Evolutionary conservation across 352 stramenopile species (phyloP).

Genomic region (Globisporangium nodosum): DNA sequence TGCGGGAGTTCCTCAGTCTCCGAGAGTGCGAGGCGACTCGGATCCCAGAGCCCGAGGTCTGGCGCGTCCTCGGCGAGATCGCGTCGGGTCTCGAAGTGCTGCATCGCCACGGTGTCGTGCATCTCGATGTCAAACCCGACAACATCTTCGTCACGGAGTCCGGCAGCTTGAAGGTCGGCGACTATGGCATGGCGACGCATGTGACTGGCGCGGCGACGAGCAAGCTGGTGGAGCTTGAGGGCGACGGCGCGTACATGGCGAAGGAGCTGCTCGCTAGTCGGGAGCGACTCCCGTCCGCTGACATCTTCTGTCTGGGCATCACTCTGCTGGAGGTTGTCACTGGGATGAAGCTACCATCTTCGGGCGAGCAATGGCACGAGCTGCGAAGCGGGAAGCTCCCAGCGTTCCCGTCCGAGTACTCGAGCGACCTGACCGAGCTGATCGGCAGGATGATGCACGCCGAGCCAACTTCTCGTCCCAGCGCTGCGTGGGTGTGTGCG

Average conservation of each 20-base stretch:
- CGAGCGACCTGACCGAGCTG: conserved; percentile 25
- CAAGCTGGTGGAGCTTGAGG: conserved; percentile 77
- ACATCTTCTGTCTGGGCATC: conserved; percentile 95
- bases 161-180: conserved; percentile 78
- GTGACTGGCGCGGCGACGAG: conserved; percentile 23
- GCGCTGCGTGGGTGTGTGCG: neutral
- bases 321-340: conserved; percentile 60
- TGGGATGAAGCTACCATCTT: conserved; percentile 30
- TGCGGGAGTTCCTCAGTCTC: conserved; percentile 63
- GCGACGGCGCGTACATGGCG: conserved; percentile 91
- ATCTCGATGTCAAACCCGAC: conserved; percentile 96
- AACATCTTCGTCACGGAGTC: conserved; percentile 90
- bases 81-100: conserved; percentile 82
- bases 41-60: conserved; percentile 57
- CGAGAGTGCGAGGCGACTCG: conserved; percentile 12
- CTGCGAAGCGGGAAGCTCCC: conserved; percentile 49
- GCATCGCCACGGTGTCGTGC: conserved; percentile 87
- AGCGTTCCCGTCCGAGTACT: conserved; percentile 38
- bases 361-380: conserved; percentile 63
- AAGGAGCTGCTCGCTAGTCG: conserved; percentile 83
- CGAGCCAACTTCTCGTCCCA: conserved; percentile 3
- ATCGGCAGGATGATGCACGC: conserved; percentile 27
- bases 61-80: conserved; percentile 72
- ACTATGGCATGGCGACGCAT: conserved; percentile 91
- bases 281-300: conserved; percentile 62